These are phyloP conservation scores for Hirsutella minnesotensis DNA, from an alignment of 2,329 filamentous ascomycete species.

Conservation along the genomic window DNA sequence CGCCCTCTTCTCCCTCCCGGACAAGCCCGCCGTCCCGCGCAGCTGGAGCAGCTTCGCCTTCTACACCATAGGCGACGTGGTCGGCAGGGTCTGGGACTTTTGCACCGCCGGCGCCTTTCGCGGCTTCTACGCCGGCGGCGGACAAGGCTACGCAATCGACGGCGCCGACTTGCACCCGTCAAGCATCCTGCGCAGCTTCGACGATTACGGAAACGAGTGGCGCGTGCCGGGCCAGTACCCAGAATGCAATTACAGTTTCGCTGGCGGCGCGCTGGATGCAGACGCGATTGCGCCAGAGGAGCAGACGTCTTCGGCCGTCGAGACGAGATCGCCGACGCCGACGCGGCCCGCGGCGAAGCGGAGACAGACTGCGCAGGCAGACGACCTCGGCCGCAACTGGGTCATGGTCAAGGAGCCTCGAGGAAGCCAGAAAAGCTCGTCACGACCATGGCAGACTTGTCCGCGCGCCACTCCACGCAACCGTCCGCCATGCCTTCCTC, in stretches of 20 bases:
- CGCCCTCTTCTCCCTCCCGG: constrained; percentile 19
- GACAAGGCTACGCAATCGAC: constrained; percentile 52
- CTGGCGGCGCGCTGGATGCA: background rate
- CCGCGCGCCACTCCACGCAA: constrained; percentile 15
- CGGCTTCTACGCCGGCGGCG: constrained; percentile 80
- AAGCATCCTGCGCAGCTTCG: background rate
- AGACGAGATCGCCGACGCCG: constrained; percentile 23
- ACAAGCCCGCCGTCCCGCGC: constrained; percentile 16
- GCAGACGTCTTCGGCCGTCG: background rate
- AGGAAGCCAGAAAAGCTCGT: constrained; percentile 7
- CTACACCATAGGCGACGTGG: constrained; percentile 51
- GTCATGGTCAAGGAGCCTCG: constrained; percentile 47
- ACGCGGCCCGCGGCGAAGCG: constrained; percentile 37
- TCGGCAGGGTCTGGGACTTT: constrained; percentile 76
- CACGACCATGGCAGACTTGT: constrained; percentile 7
- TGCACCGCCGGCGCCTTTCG: constrained; percentile 64
- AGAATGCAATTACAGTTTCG: constrained; percentile 13
- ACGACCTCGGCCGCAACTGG: constrained; percentile 57
- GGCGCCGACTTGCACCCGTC: constrained; percentile 11
- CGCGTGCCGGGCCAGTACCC: constrained; percentile 19
- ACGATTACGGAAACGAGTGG: constrained; percentile 5
- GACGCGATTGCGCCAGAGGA: background rate
- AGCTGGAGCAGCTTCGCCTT: constrained; percentile 50
- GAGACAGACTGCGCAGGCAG: constrained; percentile 38
- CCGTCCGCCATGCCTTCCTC: constrained; percentile 20